Percentiles rank a stretch among this genome's conserved stretches.
phyloP scores from a whole-genome alignment of 2,329 filamentous ascomycete species.

The Xylaria sp. region DNA sequence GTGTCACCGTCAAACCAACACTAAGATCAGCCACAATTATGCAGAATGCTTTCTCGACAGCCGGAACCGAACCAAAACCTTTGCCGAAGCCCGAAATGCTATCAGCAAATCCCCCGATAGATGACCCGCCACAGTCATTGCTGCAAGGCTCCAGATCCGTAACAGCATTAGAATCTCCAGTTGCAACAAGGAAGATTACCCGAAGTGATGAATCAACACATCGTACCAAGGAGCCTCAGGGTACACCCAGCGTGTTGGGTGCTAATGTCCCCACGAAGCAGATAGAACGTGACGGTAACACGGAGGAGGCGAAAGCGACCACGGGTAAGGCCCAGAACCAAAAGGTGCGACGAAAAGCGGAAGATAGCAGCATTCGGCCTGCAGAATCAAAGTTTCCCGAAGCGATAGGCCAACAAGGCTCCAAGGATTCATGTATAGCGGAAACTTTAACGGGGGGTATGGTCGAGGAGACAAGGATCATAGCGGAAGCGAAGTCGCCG shows the following conservation, averaged over 20 bases:
- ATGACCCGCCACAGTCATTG: background rate
- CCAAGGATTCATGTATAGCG: background rate
- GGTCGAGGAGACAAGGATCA: background rate
- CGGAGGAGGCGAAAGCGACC: background rate
- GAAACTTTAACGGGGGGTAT: background rate
- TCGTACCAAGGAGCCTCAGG: background rate
- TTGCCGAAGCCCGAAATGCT: background rate
- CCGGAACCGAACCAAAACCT: background rate
- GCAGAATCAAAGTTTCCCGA: background rate
- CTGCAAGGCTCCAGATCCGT: background rate
- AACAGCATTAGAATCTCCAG: background rate
- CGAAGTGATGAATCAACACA: background rate
- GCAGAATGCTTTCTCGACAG: background rate
- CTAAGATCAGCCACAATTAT: background rate
- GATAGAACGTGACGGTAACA: background rate
- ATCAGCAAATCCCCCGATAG: background rate
- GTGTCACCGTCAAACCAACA: background rate
- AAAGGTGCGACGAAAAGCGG: background rate
- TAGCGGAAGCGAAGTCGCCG: slow-evolving; percentile 1
- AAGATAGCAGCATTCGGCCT: background rate
- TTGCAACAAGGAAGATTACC: background rate
- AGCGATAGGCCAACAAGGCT: background rate
- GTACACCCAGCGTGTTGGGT: background rate
- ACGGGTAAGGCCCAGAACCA: background rate
- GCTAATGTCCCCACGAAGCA: background rate